These are phyloP conservation scores for Letharia lupina DNA, from an alignment of 495 filamentous ascomycete genomes.

Conservation along the genomic window DNA sequence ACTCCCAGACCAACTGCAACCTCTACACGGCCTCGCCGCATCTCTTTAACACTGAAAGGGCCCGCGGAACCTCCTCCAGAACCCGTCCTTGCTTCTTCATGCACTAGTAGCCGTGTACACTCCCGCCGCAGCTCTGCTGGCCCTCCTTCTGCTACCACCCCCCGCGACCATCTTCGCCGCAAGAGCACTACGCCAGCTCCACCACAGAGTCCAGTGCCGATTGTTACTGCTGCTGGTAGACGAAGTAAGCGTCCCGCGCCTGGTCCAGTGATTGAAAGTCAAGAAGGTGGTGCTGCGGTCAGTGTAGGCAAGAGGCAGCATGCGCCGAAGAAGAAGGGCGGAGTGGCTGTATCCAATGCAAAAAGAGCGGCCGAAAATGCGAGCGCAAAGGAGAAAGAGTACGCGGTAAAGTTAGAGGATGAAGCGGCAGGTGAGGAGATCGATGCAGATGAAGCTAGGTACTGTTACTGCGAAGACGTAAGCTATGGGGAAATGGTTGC, in stretches of 20 bases:
- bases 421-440: slow-evolving; percentile 66
- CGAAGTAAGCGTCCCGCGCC: slow-evolving; percentile 66
- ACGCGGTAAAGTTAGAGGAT: slow-evolving; percentile 44
- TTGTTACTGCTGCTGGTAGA: slow-evolving; percentile 40
- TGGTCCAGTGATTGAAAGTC: slow-evolving; percentile 59
- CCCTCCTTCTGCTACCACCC: slow-evolving; percentile 30
- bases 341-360: slow-evolving; percentile 22
- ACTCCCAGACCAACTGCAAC: slow-evolving; percentile 17
- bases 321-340: slow-evolving; percentile 54
- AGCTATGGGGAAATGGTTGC: slow-evolving; percentile 93
- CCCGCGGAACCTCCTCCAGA: slow-evolving; percentile 23
- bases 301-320: slow-evolving; percentile 73
- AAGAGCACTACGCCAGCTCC: slow-evolving; percentile 45
- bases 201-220: slow-evolving; percentile 41
- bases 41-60: slow-evolving; percentile 25
- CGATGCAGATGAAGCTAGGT: slow-evolving; percentile 78
- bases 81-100: slow-evolving; percentile 12
- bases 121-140: slow-evolving; percentile 39
- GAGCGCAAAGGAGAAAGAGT: slow-evolving; percentile 31
- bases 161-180: slow-evolving; percentile 36
- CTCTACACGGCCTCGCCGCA: slow-evolving; percentile 25
- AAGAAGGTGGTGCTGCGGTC: slow-evolving; percentile 63
- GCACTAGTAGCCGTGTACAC: slow-evolving; percentile 31
- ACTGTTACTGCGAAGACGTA: slow-evolving; percentile 86
- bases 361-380: slow-evolving; percentile 31